Conservation (phyloP, 495 filamentous ascomycete genomes). For the Neurospora sp. region DNA sequence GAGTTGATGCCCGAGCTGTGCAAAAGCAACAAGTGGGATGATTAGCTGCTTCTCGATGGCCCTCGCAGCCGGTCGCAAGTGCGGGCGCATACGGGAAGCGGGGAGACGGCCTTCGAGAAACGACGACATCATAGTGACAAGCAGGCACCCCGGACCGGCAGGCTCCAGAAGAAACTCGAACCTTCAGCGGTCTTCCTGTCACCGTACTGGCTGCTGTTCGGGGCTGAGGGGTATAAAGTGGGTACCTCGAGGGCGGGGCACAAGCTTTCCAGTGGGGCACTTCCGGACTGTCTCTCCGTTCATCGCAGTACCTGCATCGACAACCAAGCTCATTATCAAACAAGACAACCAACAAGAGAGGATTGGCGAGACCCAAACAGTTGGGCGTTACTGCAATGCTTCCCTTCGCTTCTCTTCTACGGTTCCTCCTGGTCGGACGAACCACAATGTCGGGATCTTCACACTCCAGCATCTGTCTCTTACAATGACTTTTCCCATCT, state of each 20-base stretch:
- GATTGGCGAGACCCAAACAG: not conserved
- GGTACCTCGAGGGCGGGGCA: not conserved
- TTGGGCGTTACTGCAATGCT: not conserved
- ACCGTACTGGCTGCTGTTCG: not conserved
- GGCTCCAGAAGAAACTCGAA: constrained; percentile 16
- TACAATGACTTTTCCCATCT: not conserved
- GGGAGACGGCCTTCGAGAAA: not conserved
- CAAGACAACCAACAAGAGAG: not conserved
- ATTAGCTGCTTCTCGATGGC: constrained; percentile 5
- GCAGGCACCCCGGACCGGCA: not conserved
- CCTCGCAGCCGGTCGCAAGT: not conserved
- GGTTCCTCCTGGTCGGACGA: not conserved
- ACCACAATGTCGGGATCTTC: not conserved
- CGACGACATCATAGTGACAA: constrained; percentile 3
- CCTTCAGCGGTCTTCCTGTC: constrained; percentile 2
- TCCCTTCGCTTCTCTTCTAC: not conserved
- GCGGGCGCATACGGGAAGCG: not conserved
- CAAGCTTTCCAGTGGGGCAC: not conserved
- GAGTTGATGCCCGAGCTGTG: constrained; percentile 7
- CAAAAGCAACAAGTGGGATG: constrained; percentile 7
- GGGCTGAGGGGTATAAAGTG: not conserved
- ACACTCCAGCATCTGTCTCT: not conserved
- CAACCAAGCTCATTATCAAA: not conserved
- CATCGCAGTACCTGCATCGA: not conserved
- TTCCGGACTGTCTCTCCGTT: not conserved